These are phyloP conservation scores for Pichia thaimueangensis DNA, from an alignment of 805 yeast species.

Conservation along the genomic window DNA sequence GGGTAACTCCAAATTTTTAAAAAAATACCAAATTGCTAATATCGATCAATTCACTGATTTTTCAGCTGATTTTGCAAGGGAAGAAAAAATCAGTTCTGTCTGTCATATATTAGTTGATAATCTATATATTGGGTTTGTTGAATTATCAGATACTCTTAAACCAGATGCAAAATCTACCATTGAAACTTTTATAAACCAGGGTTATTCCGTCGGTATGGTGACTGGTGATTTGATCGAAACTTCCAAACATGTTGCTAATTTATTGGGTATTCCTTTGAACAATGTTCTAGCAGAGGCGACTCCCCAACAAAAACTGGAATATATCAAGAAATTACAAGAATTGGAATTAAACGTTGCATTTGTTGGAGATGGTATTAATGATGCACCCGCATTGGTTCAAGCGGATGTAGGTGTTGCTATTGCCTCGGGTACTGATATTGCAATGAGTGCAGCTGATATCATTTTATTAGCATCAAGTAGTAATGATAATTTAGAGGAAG, in stretches of 20 bases:
- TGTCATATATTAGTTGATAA: conserved; percentile 48
- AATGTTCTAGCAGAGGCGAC: conserved; percentile 70
- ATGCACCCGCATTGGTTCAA: conserved; percentile 89
- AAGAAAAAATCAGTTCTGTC: conserved; percentile 18
- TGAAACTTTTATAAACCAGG: conserved; percentile 41
- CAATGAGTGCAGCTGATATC: conserved; percentile 93
- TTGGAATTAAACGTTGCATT: conserved; percentile 56
- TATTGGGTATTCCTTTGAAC: conserved; percentile 57
- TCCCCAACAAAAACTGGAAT: conserved; percentile 69
- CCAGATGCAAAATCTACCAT: conserved; percentile 59
- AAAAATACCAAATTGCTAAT: conserved; percentile 20
- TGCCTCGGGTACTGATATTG: conserved; percentile 90
- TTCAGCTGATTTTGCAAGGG: conserved; percentile 9
- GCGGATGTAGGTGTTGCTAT: conserved; percentile 90
- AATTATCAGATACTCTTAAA: conserved; percentile 62
- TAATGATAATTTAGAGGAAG: conserved; percentile 9
- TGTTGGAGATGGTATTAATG: conserved; percentile 97
- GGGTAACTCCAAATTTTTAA: conserved; percentile 48
- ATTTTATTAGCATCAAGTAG: conserved; percentile 51
- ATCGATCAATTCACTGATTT: conserved; percentile 15
- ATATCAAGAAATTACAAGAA: conserved; percentile 52
- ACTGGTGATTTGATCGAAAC: conserved; percentile 76
- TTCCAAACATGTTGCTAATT: conserved; percentile 57
- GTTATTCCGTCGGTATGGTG: conserved; percentile 70
- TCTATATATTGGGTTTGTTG: conserved; percentile 55